Percentiles rank a stretch among this genome's conserved stretches.
Conservation (phyloP, 1,284 basidiomycete genomes). For the Cryptococcus sp. region DNA sequence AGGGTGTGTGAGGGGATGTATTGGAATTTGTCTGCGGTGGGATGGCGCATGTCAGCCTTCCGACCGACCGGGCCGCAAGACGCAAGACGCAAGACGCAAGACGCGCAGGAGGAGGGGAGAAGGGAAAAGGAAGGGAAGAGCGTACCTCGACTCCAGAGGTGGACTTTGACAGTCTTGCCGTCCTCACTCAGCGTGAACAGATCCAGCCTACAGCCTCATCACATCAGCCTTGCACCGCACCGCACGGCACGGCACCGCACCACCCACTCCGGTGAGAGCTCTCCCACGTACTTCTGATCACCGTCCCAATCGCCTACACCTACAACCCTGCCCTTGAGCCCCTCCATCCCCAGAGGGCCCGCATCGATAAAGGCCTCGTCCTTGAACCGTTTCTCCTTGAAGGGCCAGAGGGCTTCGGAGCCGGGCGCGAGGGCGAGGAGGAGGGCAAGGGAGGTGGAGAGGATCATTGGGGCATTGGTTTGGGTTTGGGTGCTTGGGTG, state of each 20-base stretch:
- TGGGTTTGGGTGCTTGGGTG: no score
- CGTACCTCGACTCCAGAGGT: conserved; percentile 81
- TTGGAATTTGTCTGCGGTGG: conserved; percentile 51
- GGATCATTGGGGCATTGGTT: conserved; percentile 6
- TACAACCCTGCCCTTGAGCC: conserved; percentile 62
- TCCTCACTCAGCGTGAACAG: conserved; percentile 69
- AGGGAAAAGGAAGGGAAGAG: no score
- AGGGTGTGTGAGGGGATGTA: conserved; percentile 35
- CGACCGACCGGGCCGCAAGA: neutral
- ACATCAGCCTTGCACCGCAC: neutral
- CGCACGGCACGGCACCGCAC: neutral
- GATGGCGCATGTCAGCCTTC: conserved; percentile 18
- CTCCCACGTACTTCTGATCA: conserved; percentile 75
- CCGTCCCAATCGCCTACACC: conserved; percentile 94
- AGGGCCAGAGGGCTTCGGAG: conserved; percentile 64
- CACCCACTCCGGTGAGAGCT: neutral
- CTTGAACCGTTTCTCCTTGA: conserved; percentile 77
- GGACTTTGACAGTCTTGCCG: conserved; percentile 68
- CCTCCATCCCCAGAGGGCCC: conserved; percentile 71
- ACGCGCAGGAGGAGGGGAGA: no score
- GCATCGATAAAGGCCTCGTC: conserved; percentile 78
- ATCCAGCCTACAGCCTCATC: conserved; percentile 55
- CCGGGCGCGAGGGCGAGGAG: neutral
- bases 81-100: neutral
- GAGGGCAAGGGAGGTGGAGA: neutral